Conservation (phyloP, 352 stramenopile genomes). For the Pythium rhizo-oryzae region DNA sequence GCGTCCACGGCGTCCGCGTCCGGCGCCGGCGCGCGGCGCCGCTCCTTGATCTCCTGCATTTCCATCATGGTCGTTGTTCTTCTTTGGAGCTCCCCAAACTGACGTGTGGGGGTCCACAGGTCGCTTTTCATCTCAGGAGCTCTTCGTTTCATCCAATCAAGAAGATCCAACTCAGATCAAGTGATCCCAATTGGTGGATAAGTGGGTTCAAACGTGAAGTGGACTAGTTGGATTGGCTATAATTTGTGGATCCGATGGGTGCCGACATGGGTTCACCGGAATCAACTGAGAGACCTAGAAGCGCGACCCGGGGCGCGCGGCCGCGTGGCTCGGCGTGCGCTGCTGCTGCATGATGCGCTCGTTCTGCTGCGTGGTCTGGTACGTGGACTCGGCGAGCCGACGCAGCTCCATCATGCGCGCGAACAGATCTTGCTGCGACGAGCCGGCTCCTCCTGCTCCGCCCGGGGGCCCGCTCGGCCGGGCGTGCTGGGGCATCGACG, state of each 20-base stretch:
- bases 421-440: conserved; percentile 15
- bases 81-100: background rate
- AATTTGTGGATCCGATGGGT: background rate
- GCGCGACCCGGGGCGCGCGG: background rate
- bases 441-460: background rate
- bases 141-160: background rate
- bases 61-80: conserved; percentile 45
- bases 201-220: background rate
- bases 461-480: background rate
- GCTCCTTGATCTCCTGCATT: conserved; percentile 63
- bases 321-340: background rate
- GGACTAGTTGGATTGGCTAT: background rate
- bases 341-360: conserved; percentile 34
- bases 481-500: background rate
- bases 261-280: conserved; percentile 6
- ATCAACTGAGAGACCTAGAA: background rate
- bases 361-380: conserved; percentile 45
- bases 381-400: conserved; percentile 38
- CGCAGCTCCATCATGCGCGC: conserved; percentile 42
- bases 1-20: background rate
- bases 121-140: background rate
- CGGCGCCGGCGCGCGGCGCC: conserved; percentile 23
- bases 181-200: background rate
- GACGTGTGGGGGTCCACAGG: conserved; percentile 3
- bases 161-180: background rate